These are phyloP conservation scores for Rhynchosporium graminicola DNA, from an alignment of 2,329 filamentous ascomycete species.

Conservation along the genomic window DNA sequence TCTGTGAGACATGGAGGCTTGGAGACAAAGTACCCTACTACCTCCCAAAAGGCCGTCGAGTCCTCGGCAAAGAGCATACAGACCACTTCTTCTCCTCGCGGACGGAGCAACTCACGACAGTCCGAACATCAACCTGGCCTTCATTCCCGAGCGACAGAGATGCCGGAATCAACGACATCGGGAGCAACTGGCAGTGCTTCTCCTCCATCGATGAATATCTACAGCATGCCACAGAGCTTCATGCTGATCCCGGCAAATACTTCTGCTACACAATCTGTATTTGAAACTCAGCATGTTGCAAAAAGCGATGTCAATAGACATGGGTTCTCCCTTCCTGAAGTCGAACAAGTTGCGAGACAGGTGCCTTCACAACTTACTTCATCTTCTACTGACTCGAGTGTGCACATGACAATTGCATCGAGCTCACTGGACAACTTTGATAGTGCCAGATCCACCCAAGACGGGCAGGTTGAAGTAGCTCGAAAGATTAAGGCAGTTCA, in stretches of 20 bases:
- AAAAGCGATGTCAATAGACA: background rate
- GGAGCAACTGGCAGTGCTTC: background rate
- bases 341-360: background rate
- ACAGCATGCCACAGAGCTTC: conserved; percentile 3
- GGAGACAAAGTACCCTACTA: conserved; percentile 16
- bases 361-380: background rate
- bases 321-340: background rate
- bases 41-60: background rate
- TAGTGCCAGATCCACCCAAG: conserved; percentile 23
- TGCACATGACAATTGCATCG: conserved; percentile 20
- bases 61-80: background rate
- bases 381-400: background rate
- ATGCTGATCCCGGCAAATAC: conserved; percentile 4
- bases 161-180: background rate
- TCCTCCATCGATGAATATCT: background rate
- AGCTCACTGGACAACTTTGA: conserved; percentile 28
- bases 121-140: background rate
- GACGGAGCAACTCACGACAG: background rate
- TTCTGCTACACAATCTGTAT: background rate
- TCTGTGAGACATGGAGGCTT: conserved; percentile 16
- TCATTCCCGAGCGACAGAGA: background rate
- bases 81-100: background rate
- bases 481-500: conserved; percentile 24
- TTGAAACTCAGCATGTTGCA: background rate
- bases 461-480: conserved; percentile 12